These are phyloP conservation scores for Lepiota subincarnata DNA, from an alignment of 768 basidiomycete species.

Conservation along the genomic window DNA sequence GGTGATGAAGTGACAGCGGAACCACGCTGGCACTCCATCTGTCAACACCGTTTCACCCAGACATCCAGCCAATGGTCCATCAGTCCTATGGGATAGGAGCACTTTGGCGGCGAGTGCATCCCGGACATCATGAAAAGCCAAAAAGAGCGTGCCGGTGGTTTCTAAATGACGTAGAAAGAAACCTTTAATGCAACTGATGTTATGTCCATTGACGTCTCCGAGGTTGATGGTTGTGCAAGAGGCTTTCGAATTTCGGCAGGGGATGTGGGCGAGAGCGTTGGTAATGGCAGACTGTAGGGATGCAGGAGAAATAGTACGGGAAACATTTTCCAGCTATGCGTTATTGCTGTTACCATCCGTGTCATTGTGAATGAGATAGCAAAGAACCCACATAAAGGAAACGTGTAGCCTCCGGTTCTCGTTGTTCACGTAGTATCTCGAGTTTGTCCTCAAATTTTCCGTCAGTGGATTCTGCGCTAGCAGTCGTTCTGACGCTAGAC, in stretches of 20 bases:
- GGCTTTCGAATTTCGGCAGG: neutral
- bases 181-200: constrained; percentile 40
- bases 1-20: constrained; percentile 42
- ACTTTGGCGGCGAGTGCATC: constrained; percentile 45
- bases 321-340: constrained; percentile 34
- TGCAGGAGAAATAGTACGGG: constrained; percentile 23
- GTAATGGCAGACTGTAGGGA: constrained; percentile 25
- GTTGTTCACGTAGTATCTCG: neutral
- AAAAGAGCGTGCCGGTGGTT: constrained; percentile 48
- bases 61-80: constrained; percentile 25
- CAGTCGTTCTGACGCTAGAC: constrained; percentile 41
- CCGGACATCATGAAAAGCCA: constrained; percentile 60
- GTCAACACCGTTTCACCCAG: constrained; percentile 23
- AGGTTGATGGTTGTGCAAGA: neutral
- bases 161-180: constrained; percentile 50
- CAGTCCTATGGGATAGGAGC: constrained; percentile 30
- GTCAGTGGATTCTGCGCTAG: constrained; percentile 28
- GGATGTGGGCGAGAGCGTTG: constrained; percentile 17
- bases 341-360: neutral
- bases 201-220: neutral
- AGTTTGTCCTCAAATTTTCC: constrained; percentile 15
- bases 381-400: constrained; percentile 29
- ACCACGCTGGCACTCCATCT: constrained; percentile 23
- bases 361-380: neutral
- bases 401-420: constrained; percentile 28